Evolutionary conservation across 2,329 filamentous ascomycete species (phyloP), one percentile per base, ranked within the genome.

Genomic region (Cladophialophora yegresii): DNA sequence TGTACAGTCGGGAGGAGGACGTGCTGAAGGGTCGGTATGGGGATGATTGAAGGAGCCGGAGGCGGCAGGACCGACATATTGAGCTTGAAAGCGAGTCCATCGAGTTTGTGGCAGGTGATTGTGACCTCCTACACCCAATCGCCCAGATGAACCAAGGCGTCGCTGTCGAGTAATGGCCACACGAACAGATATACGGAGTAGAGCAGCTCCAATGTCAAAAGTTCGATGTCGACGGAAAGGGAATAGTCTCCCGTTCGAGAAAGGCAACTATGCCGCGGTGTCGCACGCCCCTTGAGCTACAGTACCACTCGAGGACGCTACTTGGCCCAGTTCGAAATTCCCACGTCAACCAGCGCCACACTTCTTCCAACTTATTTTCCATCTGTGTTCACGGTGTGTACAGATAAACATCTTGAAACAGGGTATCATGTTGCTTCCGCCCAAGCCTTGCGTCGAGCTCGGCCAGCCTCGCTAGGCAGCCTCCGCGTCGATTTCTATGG

Each of bases 21-120:
- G 81, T 80, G 67, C 79, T 78, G 73, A 84, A 84, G 61, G 78
- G 63, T 69, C 78, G 76, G 54, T 75, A 50, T 12, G 50, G 13
- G 12, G 65, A 62, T 1, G 69, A 58, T n/a, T 64, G 67, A 26
- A 61, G 56, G 22, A 69, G 62, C 51, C 68, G 65, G 28, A 62
- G 54, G 12, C 67, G 65, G 57, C 70, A 71, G 23, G 66, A 63
- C 32, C 70, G 67, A 67, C 70, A 71, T 50, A 71, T 55, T 33
- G 67, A 67, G 62, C 62, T 54, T 33, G 61, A 54, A 13, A 58
- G 9, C 3, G 57, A 26, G 10, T 59, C 57, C 57, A 59, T 59
- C 20, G 47, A 4, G 9, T 16, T 28, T 5, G 8, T 50, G 4
- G n/a, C n/a, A 16, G 8, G 1, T 6, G 9, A 9, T 20, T 6